Evolutionary conservation across 2,329 filamentous ascomycete genomes (phyloP), one percentile per base, ranked within the genome.

Genomic region (Penicillium sp.): DNA sequence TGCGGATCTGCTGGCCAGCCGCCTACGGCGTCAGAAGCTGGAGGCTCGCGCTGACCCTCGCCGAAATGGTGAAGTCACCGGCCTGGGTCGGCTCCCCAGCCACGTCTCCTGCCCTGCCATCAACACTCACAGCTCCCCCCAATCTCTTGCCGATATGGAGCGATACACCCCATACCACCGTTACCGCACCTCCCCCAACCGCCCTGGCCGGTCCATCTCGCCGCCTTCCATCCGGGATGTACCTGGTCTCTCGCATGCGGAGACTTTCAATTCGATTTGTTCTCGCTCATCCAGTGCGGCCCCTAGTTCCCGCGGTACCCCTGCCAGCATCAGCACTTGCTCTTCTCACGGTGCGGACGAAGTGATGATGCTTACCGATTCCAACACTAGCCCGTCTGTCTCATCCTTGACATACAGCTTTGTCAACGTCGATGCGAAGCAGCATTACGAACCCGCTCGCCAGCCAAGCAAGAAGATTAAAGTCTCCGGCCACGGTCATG

Each of bases 151-250:
- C 11, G 76, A 78, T 17, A 69, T 57, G 17, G 73, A 75, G 15
- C 74, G 73, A 17, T 75, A 74, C 63, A 71, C 71, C 51, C 76
- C 77, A 20, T 76, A 78, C 61, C 73, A 73, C 49, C 72, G 71
- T n/a, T 69, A 63, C 7, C 70, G 68, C 15, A 64, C 71, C 31
- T 78, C 78, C 1, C 74, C 73, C 3, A 70, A 69, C 59, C 74
- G 76, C 35, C 63, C 69, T 20, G 68, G 69, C 22, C 74, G 73
- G 4, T 79, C 78, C 2, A 74, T 75, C 53, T 81, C 79, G 10
- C 78, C 77, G 3, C 77, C 78, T 5, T 80, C 78, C 2, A 62
- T 79, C 47, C 73, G 74, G 25, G 79, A 81, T 59, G 73, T 81
- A 0, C 79, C 79, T 4, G 67, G 68, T 2, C 71, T 81, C 3